Conservation (phyloP, 495 filamentous ascomycete genomes). For the Penicillium waksmanii region DNA sequence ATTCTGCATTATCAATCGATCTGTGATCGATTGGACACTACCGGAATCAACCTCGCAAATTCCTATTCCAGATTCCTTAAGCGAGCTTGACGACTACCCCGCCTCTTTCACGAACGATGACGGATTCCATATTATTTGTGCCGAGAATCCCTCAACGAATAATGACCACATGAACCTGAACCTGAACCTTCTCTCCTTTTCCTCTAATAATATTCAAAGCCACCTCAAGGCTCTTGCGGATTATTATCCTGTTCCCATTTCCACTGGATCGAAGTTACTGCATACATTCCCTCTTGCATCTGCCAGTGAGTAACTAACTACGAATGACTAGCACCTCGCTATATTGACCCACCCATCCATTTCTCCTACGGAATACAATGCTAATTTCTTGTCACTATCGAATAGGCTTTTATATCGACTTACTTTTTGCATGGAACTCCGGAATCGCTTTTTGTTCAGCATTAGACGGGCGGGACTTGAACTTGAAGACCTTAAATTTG, state of each 20-base stretch:
- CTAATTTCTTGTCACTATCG: background rate
- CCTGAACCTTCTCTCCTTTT: constrained; percentile 70
- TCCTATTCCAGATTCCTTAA: constrained; percentile 36
- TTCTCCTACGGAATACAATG: background rate
- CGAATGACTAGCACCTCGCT: too few species aligned
- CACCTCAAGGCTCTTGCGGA: constrained; percentile 63
- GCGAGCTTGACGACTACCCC: constrained; percentile 20
- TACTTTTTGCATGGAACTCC: constrained; percentile 74
- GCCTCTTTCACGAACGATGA: constrained; percentile 34
- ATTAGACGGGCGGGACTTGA: constrained; percentile 64
- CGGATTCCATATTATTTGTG: constrained; percentile 44
- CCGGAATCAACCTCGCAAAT: constrained; percentile 30
- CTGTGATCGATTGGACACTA: constrained; percentile 15
- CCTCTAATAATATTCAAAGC: constrained; percentile 67
- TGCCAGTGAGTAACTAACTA: constrained; percentile 47
- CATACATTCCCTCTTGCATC: constrained; percentile 77
- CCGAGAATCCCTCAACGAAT: constrained; percentile 69
- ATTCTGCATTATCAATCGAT: constrained; percentile 48
- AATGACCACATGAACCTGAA: constrained; percentile 50
- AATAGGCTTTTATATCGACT: constrained; percentile 74
- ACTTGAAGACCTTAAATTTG: constrained; percentile 60
- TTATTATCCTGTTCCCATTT: constrained; percentile 55
- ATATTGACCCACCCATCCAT: too few species aligned
- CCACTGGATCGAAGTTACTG: constrained; percentile 55
- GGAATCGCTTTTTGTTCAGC: constrained; percentile 75